phyloP scores from a whole-genome alignment of 2,329 filamentous ascomycete species.

The Aspergillus hiratsukae region DNA sequence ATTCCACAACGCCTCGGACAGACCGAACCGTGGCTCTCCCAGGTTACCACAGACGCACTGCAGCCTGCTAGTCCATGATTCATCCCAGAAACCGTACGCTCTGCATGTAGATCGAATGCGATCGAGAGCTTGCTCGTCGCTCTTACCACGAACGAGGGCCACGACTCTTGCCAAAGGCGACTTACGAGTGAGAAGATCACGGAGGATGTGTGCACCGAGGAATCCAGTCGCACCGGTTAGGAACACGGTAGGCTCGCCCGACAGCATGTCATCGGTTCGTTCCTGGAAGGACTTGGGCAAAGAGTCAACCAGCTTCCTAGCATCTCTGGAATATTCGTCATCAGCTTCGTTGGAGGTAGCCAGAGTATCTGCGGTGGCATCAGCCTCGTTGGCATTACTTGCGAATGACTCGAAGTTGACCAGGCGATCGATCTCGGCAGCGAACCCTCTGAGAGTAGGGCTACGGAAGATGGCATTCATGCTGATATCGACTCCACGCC shows the following conservation, averaged over 20 bases:
- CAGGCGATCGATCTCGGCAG: slow-evolving; percentile 51
- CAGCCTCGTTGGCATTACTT: slow-evolving; percentile 36
- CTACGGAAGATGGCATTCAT: slow-evolving; percentile 68
- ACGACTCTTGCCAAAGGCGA: slow-evolving; percentile 59
- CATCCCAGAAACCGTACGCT: slow-evolving; percentile 74
- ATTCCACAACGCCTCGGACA: slow-evolving; percentile 64
- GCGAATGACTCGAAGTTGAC: slow-evolving; percentile 46
- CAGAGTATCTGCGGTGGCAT: slow-evolving; percentile 39
- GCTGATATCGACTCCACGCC: slow-evolving; percentile 60
- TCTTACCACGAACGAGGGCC: slow-evolving; percentile 69
- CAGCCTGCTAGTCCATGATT: slow-evolving; percentile 59
- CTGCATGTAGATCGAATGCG: slow-evolving; percentile 64
- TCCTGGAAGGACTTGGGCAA: slow-evolving; percentile 45
- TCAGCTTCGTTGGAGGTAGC: slow-evolving; percentile 33
- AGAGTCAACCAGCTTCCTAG: slow-evolving; percentile 44
- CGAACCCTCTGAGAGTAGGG: slow-evolving; percentile 58
- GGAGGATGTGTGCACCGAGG: slow-evolving; percentile 73
- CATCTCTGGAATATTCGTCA: slow-evolving; percentile 48
- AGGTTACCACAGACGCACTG: slow-evolving; percentile 70
- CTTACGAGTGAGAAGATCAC: slow-evolving; percentile 64
- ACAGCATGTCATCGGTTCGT: slow-evolving; percentile 31
- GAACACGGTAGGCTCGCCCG: slow-evolving; percentile 58
- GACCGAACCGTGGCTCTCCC: slow-evolving; percentile 65
- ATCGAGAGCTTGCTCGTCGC: slow-evolving; percentile 54
- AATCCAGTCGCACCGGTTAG: slow-evolving; percentile 90